A percentile compares a stretch with the other conserved stretches of the same genome.
These are phyloP conservation scores for Ophiocordyceps camponoti-floridani DNA, from an alignment of 2,329 filamentous ascomycete genomes.

Conservation along the genomic window DNA sequence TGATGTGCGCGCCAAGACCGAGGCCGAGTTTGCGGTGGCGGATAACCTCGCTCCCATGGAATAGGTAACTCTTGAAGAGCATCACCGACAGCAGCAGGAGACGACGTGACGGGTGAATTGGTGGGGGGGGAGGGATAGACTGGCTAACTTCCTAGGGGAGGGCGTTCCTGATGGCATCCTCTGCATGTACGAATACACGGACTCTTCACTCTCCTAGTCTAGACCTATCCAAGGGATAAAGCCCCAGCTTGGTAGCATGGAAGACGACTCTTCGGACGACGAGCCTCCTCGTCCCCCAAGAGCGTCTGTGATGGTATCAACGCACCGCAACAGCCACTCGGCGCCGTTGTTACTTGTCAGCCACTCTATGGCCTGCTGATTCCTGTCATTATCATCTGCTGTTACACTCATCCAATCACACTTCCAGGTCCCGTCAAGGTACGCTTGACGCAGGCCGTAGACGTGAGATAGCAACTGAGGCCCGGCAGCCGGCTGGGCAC, in stretches of 20 bases:
- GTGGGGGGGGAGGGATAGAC: background rate
- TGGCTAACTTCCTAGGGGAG: background rate
- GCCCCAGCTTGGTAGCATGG: no score
- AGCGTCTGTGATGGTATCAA: constrained; percentile 25
- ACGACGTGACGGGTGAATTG: background rate
- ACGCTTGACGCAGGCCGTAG: constrained; percentile 61
- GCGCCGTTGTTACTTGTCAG: constrained; percentile 26
- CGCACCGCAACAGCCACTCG: constrained; percentile 25
- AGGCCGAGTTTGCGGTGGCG: constrained; percentile 70
- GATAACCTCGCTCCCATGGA: constrained; percentile 73
- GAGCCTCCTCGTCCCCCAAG: constrained; percentile 16
- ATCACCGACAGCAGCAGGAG: background rate
- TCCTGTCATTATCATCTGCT: constrained; percentile 16
- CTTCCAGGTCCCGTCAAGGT: constrained; percentile 44
- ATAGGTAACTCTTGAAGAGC: constrained; percentile 18
- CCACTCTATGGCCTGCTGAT: constrained; percentile 14
- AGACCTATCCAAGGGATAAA: background rate
- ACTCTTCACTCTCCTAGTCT: background rate
- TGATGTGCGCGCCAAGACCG: constrained; percentile 74
- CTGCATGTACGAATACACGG: background rate
- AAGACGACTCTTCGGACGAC: no score
- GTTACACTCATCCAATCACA: constrained; percentile 7
- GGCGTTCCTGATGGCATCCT: background rate
- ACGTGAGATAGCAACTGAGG: constrained; percentile 71
- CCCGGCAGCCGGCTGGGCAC: constrained; percentile 65